These are phyloP conservation scores for Corynespora cassiicola DNA, from an alignment of 2,329 filamentous ascomycete species.

Conservation along the genomic window DNA sequence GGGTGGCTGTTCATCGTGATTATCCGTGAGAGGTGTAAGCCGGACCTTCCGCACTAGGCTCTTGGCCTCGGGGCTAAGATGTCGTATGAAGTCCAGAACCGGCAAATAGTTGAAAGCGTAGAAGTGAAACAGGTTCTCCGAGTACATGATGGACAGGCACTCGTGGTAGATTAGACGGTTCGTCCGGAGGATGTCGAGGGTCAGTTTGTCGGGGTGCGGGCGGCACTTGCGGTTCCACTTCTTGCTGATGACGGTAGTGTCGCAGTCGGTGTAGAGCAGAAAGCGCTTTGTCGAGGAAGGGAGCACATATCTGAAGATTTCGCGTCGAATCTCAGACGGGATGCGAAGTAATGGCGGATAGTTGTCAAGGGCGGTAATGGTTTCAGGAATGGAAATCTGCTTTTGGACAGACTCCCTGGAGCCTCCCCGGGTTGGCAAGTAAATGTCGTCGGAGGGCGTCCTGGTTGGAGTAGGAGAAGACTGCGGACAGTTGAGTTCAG, in stretches of 20 bases:
- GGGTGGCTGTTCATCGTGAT: constrained; percentile 39
- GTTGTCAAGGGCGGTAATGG: constrained; percentile 43
- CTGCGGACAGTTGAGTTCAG: constrained; percentile 30
- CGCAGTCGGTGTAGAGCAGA: constrained; percentile 54
- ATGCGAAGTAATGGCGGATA: constrained; percentile 45
- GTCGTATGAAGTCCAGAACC: constrained; percentile 47
- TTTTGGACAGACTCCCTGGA: constrained; percentile 41
- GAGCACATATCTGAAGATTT: constrained; percentile 46
- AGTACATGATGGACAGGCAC: constrained; percentile 46
- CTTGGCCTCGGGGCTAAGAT: constrained; percentile 46
- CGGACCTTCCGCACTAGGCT: constrained; percentile 45
- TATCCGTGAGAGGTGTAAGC: constrained; percentile 44
- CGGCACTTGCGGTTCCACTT: constrained; percentile 44
- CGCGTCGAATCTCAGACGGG: constrained; percentile 46
- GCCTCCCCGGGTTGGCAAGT: constrained; percentile 27
- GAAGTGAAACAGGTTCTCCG: constrained; percentile 48
- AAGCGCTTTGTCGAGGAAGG: constrained; percentile 50
- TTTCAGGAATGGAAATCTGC: constrained; percentile 44
- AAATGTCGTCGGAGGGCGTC: constrained; percentile 31
- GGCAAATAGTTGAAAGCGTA: constrained; percentile 48
- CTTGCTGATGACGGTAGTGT: constrained; percentile 45
- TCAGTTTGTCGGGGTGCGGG: constrained; percentile 40
- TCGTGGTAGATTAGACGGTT: constrained; percentile 48
- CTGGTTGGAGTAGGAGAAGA: constrained; percentile 32
- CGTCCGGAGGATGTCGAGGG: constrained; percentile 43